Conservation (phyloP, 805 yeast genomes). For the Jamesozyma lodderae region DNA sequence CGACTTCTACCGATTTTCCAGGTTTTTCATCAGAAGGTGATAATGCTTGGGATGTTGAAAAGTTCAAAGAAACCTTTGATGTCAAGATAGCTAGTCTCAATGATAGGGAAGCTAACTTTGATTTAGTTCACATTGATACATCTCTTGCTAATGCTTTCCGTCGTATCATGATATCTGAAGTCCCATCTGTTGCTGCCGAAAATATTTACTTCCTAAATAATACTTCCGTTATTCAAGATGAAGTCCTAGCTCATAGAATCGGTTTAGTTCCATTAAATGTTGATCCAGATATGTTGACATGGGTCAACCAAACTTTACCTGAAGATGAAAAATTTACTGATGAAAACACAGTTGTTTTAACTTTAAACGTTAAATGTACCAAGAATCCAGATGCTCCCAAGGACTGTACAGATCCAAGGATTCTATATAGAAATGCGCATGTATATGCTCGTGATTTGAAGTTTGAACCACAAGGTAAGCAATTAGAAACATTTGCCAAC, state of each 20-base stretch:
- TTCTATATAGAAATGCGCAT: constrained; percentile 71
- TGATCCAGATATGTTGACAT: constrained; percentile 79
- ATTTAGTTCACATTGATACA: constrained; percentile 77
- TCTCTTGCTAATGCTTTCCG: constrained; percentile 94
- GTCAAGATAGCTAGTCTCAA: constrained; percentile 57
- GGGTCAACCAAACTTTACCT: constrained; percentile 64
- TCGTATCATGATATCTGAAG: constrained; percentile 93
- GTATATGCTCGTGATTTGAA: constrained; percentile 85
- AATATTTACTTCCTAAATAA: constrained; percentile 84
- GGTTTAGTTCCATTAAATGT: constrained; percentile 86
- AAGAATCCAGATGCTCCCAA: constrained; percentile 76
- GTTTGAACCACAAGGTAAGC: constrained; percentile 88
- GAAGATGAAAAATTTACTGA: constrained; percentile 72
- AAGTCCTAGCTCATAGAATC: constrained; percentile 89
- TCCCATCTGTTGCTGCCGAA: constrained; percentile 93
- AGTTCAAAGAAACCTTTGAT: constrained; percentile 58
- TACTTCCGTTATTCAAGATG: constrained; percentile 95
- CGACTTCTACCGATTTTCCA: constrained; percentile 85
- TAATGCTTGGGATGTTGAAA: constrained; percentile 74
- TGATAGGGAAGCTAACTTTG: constrained; percentile 75
- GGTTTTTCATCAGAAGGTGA: constrained; percentile 60
- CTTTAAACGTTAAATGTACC: constrained; percentile 74
- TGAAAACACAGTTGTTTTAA: constrained; percentile 79
- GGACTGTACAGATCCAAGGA: constrained; percentile 70
- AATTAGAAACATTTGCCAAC: constrained; percentile 57